Base-by-base conservation (phyloP, 306 rosid species). In the Spatholobus suberectus region DNA sequence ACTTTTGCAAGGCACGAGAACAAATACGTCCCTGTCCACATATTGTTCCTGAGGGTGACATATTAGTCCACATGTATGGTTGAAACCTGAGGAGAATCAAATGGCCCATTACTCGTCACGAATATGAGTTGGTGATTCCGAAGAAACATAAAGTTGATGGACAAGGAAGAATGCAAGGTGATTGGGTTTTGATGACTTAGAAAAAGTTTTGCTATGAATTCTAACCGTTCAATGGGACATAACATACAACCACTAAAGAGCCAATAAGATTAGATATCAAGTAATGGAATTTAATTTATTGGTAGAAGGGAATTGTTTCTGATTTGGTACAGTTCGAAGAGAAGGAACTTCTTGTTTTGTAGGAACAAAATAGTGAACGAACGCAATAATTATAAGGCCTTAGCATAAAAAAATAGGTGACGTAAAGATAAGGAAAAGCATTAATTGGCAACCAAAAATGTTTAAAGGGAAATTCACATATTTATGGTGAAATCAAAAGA, bases 41-140 rank as follows among this genome's bases (percentile, higher is more conserved):
- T 63, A 59, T 62, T 88, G 83, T 62, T 85, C 71, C 41, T 83
- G 63, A 89, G 72, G 84, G 67, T 70, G 70, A 73, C 66, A 67
- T 0, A 44, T 55, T 3, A 68, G 29, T 82, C 85, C 86, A 91
- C 86, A 34, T 86, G 92, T 86, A 63, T 85, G 92, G 93, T 71
- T 70, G 70, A 80, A 76, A 85, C n/a, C 9, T 52, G 20, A 76
- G 84, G 77, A 72, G 78, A 86, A 78, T 75, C 71, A 13, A 23
- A 38, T 8, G 44, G 8, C 1, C 59, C 69, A 62, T 59, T 18
- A 46, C 23, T 37, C 61, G 80, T 84, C 75, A 76, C 79, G 68
- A 77, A 78, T 52, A 38, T 74, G 80, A 78, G 81, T 59, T 26
- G 46, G 63, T 73, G 63, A 73, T 54, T 69, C 59, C 52, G 46